These are phyloP conservation scores for Podospora bellae-mahoneyi DNA, from an alignment of 495 filamentous ascomycete species.

Conservation along the genomic window DNA sequence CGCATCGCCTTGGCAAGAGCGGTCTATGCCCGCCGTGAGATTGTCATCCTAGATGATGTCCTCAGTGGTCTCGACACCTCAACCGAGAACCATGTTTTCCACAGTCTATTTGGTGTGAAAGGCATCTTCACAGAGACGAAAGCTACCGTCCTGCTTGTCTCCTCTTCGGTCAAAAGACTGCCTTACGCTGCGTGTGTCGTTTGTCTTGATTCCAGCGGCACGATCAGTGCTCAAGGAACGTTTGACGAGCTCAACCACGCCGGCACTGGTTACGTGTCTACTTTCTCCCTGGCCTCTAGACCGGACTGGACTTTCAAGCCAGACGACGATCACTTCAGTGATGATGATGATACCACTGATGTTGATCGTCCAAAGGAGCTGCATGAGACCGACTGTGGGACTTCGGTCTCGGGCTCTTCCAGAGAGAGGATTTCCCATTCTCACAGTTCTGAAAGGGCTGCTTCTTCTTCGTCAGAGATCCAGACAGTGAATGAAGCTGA, in stretches of 20 bases:
- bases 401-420: conserved; percentile 6
- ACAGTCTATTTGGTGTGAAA: conserved; percentile 48
- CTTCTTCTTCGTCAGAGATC: neutral
- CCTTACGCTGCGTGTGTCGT: conserved; percentile 53
- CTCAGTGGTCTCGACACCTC: conserved; percentile 54
- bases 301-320: conserved; percentile 22
- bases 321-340: conserved; percentile 1
- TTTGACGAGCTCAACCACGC: conserved; percentile 29
- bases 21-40: conserved; percentile 24
- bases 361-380: conserved; percentile 3
- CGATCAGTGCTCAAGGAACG: conserved; percentile 48
- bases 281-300: conserved; percentile 17
- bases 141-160: conserved; percentile 50
- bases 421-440: neutral
- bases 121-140: conserved; percentile 41
- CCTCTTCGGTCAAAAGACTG: conserved; percentile 32
- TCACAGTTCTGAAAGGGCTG: neutral
- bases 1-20: conserved; percentile 33
- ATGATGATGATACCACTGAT: neutral
- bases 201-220: conserved; percentile 45
- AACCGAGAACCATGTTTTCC: conserved; percentile 58
- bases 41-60: conserved; percentile 27
- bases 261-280: conserved; percentile 23
- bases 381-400: conserved; percentile 20
- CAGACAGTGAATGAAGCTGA: neutral